Evolutionary conservation across 345 rosid species (phyloP).

Genomic region (Viola odorata): DNA sequence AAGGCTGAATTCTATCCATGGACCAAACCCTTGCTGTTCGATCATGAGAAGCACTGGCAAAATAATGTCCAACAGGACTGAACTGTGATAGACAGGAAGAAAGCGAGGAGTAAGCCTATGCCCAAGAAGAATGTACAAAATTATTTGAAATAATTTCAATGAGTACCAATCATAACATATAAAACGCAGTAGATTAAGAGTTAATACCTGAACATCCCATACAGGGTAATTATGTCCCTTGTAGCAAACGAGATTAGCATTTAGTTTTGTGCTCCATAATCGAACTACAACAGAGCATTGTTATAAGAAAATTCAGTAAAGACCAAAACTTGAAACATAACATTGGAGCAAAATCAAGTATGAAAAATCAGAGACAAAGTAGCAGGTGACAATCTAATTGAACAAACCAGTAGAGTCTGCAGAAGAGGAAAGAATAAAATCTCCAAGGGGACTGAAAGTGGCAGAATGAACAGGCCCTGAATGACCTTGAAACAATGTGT

Average conservation of each 20-base stretch:
- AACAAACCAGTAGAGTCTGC: conserved; percentile 86
- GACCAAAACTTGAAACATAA: not conserved
- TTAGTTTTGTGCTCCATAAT: conserved; percentile 90
- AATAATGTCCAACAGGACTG: conserved; percentile 88
- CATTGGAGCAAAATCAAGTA: not conserved
- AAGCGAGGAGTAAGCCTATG: conserved; percentile 10
- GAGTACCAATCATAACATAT: not conserved
- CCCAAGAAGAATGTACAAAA: not conserved
- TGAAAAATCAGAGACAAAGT: not conserved
- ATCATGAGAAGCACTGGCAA: conserved; percentile 95
- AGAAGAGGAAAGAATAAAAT: conserved; percentile 82
- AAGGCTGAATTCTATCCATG: conserved; percentile 87
- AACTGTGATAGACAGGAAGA: conserved; percentile 53
- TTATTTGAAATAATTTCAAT: no score
- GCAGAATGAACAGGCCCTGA: conserved; percentile 94
- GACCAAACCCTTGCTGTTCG: conserved; percentile 95
- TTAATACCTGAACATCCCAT: conserved; percentile 92
- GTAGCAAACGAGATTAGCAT: conserved; percentile 96
- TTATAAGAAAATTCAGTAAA: not conserved
- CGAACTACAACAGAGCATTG: conserved; percentile 49
- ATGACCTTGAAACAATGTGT: conserved; percentile 78
- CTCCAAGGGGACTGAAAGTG: conserved; percentile 83
- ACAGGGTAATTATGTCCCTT: conserved; percentile 99
- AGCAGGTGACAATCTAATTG: not conserved
- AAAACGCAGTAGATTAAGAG: conserved; percentile 3